Base-by-base conservation (phyloP, 2,329 filamentous ascomycete species). In the Xylariaceae sp. region DNA sequence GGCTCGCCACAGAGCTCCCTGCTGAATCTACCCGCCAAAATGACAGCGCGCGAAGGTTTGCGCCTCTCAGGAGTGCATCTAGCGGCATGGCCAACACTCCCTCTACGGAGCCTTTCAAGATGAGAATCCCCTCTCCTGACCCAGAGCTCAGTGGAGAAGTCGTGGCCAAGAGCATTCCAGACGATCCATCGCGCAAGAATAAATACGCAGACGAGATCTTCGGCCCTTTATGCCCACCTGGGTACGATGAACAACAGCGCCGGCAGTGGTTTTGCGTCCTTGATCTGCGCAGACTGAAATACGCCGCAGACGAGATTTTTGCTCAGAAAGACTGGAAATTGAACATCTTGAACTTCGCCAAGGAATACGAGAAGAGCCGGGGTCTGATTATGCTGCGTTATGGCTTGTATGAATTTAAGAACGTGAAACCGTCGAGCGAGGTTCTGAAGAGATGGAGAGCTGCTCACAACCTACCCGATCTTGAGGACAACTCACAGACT, bases 211-310 rank as follows among this genome's bases (percentile, higher is more conserved):
- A 78, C 51, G 72, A 80, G 56, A 79, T 71, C 41, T 62, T 80
- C 27, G 64, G 67, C 1, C 70, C 78, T 43, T 69, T 76, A 21
- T 78, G 74, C 49, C 76, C 76, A 2, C 59, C 69, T 17, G 69
- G 75, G 30, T 70, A 78, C 46, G 73, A 75, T 46, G 76, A 79
- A 35, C 65, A 74, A 36, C 74, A 79, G 57, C 69, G 73, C 33
- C 71, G 74, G 41, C 76, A 79, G 60, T 79, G 78, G 54, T 79
- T 78, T 50, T 79, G 75, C 54, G 73, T 80, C 45, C 72, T 80
- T 48, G 76, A 80, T 52, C 62, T 80, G 41, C 73, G 76, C 43
- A 69, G 76, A 46, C 65, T 80, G 31, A 80, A 80, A 59, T 77
- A 78, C 51, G 71, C 74, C 5, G 75, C 76, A 18, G 69, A 78